Evolutionary conservation across 345 rosid species (phyloP).

Genomic region (Excoecaria cochinchinensis): DNA sequence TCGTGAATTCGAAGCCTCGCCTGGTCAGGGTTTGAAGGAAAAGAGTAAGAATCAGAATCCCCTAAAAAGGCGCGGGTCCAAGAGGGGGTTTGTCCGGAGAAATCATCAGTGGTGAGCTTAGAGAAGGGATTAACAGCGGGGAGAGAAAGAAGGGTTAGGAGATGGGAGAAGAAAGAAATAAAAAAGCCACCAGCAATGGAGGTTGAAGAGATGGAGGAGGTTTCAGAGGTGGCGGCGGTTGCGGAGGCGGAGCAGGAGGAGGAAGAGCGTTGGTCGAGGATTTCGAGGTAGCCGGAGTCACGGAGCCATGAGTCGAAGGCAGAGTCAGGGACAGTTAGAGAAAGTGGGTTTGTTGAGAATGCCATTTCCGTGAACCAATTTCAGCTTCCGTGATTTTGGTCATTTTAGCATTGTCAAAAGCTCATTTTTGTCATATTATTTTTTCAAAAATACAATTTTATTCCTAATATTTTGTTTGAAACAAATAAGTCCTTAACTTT

Average conservation of each 20-base stretch:
- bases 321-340: constrained; percentile 73
- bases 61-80: constrained; percentile 83
- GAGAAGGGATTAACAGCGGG: constrained; percentile 75
- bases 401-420: too few relatives aligned
- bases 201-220: constrained; percentile 31
- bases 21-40: constrained; percentile 72
- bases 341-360: constrained; percentile 58
- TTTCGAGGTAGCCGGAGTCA: constrained; percentile 92
- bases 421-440: too few relatives aligned
- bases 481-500: too few relatives aligned
- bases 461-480: too few relatives aligned
- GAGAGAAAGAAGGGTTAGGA: constrained; percentile 58
- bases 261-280: constrained; percentile 61
- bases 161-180: constrained; percentile 40
- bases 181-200: constrained; percentile 42
- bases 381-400: too few relatives aligned
- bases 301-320: constrained; percentile 93
- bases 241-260: constrained; percentile 20
- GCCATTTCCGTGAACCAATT: constrained; percentile 19
- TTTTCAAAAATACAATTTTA: too few relatives aligned
- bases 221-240: constrained; percentile 23
- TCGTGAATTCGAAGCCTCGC: constrained; percentile 78
- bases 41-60: constrained; percentile 61
- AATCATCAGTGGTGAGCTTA: constrained; percentile 79
- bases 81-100: constrained; percentile 65